Evolutionary conservation across 2,329 filamentous ascomycete genomes (phyloP), one percentile per base, ranked within the genome.

Genomic region (Colletotrichum siamense): DNA sequence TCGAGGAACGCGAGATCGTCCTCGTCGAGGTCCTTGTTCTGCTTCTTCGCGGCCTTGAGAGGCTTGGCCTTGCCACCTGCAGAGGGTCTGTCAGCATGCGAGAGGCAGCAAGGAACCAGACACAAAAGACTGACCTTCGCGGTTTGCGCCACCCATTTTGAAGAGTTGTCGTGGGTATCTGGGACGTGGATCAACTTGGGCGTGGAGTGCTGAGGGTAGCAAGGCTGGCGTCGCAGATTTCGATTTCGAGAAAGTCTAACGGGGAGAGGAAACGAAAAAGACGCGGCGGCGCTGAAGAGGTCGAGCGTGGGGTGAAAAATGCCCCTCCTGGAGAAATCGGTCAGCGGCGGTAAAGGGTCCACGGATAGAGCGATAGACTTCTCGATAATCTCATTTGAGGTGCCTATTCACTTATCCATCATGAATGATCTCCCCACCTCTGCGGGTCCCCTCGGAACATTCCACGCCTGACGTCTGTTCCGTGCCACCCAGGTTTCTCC

Each of bases 41-140:
- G 90, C 91, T 96, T 98, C 93, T 98, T 98, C 77, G 95, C 89
- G 80, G 94, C 91, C 93, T 98, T 98, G 87, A 95, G 89, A 81
- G 94, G 94, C 91, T 96, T 95, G 81, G 88, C 92, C 90, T 96
- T 96, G 89, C 94, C 94, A 85, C 94, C 94, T 96, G 78, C 22
- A 28, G 18, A 64, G 26, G 32, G 28, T 24, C 39, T 8, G 75
- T 74, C 62, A 66, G 71, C 69, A 61, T 30, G 28, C 18, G 22
- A 13, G 8, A 18, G n/a, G 26, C 18, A 5, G 39, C 13, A 28
- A 0, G 10, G 64, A 69, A 69, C 2, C 16, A 3, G 28, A 36
- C 6, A 15, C 9, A 39, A 26, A 52, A 69, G 28, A 80, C 82
- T 74, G 76, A 83, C 83, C 84, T 84, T 85, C 84, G 82, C 85